These are phyloP conservation scores for Halteria grandinella DNA, from an alignment of 73 alveolate genomes.

Conservation along the genomic window DNA sequence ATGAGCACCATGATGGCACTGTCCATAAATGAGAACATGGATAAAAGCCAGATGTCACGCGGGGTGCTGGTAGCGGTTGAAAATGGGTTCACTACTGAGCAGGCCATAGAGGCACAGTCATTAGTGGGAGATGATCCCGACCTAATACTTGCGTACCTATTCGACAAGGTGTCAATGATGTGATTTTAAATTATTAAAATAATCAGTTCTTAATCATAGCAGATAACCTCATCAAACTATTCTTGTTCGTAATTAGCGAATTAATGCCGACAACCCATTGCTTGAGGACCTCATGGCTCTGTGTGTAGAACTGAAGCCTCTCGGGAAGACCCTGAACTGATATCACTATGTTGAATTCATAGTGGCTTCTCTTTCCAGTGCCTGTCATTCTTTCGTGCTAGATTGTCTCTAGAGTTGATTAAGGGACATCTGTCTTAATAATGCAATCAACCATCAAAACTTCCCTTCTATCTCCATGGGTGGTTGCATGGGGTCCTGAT, in stretches of 20 bases:
- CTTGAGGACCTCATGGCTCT: conserved; percentile 27
- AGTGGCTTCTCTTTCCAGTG: conserved; percentile 24
- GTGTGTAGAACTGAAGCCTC: conserved; percentile 5
- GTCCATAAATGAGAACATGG: too few species aligned
- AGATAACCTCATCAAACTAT: conserved; percentile 26
- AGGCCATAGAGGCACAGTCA: conserved; percentile 89
- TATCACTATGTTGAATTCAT: conserved; percentile 25
- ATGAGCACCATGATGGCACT: too few species aligned
- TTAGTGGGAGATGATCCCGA: conserved; percentile 93
- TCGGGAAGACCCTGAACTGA: conserved; percentile 4
- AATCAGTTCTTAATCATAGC: conserved; percentile 1
- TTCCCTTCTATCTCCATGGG: conserved; percentile 41
- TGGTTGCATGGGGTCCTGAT: too few species aligned
- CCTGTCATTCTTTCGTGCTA: neutral
- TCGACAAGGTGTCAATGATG: conserved; percentile 67
- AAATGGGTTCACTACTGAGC: conserved; percentile 85
- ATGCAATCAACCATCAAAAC: conserved; percentile 20
- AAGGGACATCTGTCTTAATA: conserved; percentile 29
- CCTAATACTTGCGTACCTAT: conserved; percentile 87
- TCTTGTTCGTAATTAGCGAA: conserved; percentile 3
- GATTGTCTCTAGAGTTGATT: conserved; percentile 20
- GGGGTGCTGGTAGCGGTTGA: conserved; percentile 72
- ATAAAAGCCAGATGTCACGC: conserved; percentile 56
- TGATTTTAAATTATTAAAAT: too few species aligned
- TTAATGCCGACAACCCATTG: conserved; percentile 37